Percentiles rank a stretch among this genome's conserved stretches.
These are phyloP conservation scores for Colletotrichum acutatum DNA, from an alignment of 2,329 filamentous ascomycete genomes.

Conservation along the genomic window DNA sequence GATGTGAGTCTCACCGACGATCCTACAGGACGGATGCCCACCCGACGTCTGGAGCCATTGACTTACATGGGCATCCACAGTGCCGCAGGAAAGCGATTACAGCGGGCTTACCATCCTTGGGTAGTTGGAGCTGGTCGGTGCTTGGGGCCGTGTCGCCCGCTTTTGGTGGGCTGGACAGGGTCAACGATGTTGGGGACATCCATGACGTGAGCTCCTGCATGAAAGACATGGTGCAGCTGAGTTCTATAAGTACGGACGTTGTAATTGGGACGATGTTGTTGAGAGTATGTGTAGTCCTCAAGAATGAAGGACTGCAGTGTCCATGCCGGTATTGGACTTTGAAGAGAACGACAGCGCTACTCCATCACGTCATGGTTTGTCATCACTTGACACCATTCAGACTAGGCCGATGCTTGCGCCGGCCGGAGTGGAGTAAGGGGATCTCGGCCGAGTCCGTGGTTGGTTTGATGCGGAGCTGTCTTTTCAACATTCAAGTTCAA, in stretches of 20 bases:
- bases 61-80: slow-evolving; percentile 79
- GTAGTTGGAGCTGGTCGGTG: slow-evolving; percentile 50
- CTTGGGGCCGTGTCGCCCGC: background rate
- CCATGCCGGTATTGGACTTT: background rate
- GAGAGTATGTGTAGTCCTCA: background rate
- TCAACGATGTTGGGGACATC: slow-evolving; percentile 3
- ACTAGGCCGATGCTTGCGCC: background rate
- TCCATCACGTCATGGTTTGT: slow-evolving; percentile 10
- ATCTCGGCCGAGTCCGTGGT: background rate
- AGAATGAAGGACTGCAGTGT: background rate
- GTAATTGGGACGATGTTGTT: background rate
- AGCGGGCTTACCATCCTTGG: slow-evolving; percentile 66
- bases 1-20: background rate
- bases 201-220: slow-evolving; percentile 20
- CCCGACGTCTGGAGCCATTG: background rate
- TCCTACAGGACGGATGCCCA: background rate
- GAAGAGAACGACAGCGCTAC: background rate
- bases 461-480: too few relatives aligned
- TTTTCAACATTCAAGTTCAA: too few relatives aligned
- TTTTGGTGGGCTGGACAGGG: background rate
- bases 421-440: background rate
- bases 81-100: slow-evolving; percentile 77
- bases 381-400: background rate
- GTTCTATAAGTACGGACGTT: background rate
- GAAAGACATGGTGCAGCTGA: slow-evolving; percentile 7